These are phyloP conservation scores for Tribonema minus DNA, from an alignment of 108 stramenopile genomes.

Conservation along the genomic window DNA sequence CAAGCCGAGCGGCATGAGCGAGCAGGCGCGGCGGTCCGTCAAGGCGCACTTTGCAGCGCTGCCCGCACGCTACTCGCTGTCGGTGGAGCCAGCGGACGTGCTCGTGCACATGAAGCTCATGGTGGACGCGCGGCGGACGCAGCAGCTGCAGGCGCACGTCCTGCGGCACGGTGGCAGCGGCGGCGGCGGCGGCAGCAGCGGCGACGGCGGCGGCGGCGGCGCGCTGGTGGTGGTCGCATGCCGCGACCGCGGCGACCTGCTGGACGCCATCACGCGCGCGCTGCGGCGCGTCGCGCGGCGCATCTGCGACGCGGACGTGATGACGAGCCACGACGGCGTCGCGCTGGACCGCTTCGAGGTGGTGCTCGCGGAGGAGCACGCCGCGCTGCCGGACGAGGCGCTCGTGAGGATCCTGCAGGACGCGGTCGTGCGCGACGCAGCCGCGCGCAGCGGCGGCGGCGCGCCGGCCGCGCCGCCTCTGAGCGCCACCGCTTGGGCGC, in stretches of 20 bases:
- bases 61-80: constrained; percentile 23
- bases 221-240: constrained; percentile 13
- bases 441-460: too few relatives aligned
- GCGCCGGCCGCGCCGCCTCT: too few relatives aligned
- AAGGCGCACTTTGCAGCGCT: constrained; percentile 7
- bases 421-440: too few relatives aligned
- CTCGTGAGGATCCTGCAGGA: too few relatives aligned
- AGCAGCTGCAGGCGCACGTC: neutral
- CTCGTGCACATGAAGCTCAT: constrained; percentile 26
- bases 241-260: constrained; percentile 1
- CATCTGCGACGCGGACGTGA: constrained; percentile 35
- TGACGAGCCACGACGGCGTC: constrained; percentile 6
- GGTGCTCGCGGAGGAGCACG: neutral
- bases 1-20: too few relatives aligned
- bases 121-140: neutral
- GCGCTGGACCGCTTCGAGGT: constrained; percentile 20
- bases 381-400: neutral
- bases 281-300: constrained; percentile 7
- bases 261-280: constrained; percentile 23
- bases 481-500: too few relatives aligned
- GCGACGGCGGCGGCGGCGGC: neutral
- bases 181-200: neutral
- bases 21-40: neutral
- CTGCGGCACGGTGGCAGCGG: too few relatives aligned
- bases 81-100: constrained; percentile 38